These are phyloP conservation scores for Rhododendron vialii DNA, from an alignment of 148 eudicot genomes.

Conservation along the genomic window DNA sequence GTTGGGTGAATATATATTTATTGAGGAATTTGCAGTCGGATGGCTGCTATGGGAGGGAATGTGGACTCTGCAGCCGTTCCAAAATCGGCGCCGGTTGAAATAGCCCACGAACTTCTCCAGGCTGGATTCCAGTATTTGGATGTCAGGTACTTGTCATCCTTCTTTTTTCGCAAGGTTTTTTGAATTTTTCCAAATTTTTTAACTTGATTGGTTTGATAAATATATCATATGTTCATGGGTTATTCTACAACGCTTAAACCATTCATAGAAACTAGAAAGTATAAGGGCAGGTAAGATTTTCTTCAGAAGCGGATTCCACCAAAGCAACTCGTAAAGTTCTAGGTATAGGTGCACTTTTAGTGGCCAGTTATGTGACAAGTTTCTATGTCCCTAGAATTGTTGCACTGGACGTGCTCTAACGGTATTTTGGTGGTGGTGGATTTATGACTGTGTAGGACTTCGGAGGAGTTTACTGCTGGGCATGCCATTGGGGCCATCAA, in stretches of 20 bases:
- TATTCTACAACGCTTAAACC: not conserved
- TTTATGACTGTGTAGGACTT: slow-evolving; percentile 39
- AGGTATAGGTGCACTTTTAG: not conserved
- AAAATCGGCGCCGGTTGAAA: slow-evolving; percentile 68
- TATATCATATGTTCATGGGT: not conserved
- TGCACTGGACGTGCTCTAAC: not conserved
- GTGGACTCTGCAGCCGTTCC: slow-evolving; percentile 30
- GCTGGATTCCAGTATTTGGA: slow-evolving; percentile 85
- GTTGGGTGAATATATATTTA: not conserved
- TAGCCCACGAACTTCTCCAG: slow-evolving; percentile 68
- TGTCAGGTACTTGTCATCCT: slow-evolving; percentile 46
- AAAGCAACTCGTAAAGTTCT: not conserved
- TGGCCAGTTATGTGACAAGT: not conserved
- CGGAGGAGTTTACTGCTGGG: slow-evolving; percentile 67
- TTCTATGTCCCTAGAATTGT: not conserved
- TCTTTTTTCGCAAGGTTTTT: not conserved
- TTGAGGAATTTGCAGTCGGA: slow-evolving; percentile 27
- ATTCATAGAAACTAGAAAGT: not conserved
- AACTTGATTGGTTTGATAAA: not conserved
- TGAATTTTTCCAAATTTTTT: not conserved
- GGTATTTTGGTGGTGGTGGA: not conserved
- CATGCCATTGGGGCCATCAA: slow-evolving; percentile 70
- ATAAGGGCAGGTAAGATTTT: not conserved
- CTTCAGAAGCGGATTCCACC: not conserved
- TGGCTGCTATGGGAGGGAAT: slow-evolving; percentile 33